A percentile compares a stretch with the other conserved stretches of the same genome.
Evolutionary conservation across 768 basidiomycete genomes (phyloP).

Genomic region (Leccinum broughii): DNA sequence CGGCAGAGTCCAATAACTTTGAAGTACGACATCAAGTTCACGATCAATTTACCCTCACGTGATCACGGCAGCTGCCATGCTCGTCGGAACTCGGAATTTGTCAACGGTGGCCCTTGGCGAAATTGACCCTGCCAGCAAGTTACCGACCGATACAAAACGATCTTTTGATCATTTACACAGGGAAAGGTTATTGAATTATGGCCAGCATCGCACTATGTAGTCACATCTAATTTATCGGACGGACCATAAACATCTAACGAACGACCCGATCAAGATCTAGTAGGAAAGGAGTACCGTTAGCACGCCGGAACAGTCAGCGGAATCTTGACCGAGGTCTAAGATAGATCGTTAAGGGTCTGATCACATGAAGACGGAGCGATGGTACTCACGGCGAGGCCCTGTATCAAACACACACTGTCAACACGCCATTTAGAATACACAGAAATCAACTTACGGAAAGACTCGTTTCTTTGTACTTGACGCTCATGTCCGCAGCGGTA

Average conservation of each 20-base stretch:
- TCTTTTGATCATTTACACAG: background rate
- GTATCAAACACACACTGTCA: constrained; percentile 4
- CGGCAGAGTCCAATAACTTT: background rate
- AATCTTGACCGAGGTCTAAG: constrained; percentile 74
- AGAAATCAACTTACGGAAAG: constrained; percentile 61
- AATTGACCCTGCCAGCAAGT: background rate
- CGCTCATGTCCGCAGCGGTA: constrained; percentile 92
- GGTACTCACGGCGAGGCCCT: constrained; percentile 59
- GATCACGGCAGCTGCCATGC: constrained; percentile 2
- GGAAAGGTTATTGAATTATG: background rate
- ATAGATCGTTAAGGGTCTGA: constrained; percentile 9
- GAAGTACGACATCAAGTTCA: constrained; percentile 5
- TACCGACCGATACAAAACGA: background rate
- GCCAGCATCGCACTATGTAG: background rate
- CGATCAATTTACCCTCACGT: constrained; percentile 9
- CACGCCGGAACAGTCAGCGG: constrained; percentile 86
- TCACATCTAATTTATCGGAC: constrained; percentile 2
- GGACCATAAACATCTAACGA: background rate
- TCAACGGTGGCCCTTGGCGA: background rate
- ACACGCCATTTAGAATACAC: background rate
- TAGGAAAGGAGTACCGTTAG: constrained; percentile 32
- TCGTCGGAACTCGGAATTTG: background rate
- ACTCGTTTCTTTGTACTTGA: constrained; percentile 95
- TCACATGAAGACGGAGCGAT: constrained; percentile 1
- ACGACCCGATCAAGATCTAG: background rate